These are phyloP conservation scores for Gnomoniopsis smithogilvyi DNA, from an alignment of 2,329 filamentous ascomycete genomes.

Conservation along the genomic window DNA sequence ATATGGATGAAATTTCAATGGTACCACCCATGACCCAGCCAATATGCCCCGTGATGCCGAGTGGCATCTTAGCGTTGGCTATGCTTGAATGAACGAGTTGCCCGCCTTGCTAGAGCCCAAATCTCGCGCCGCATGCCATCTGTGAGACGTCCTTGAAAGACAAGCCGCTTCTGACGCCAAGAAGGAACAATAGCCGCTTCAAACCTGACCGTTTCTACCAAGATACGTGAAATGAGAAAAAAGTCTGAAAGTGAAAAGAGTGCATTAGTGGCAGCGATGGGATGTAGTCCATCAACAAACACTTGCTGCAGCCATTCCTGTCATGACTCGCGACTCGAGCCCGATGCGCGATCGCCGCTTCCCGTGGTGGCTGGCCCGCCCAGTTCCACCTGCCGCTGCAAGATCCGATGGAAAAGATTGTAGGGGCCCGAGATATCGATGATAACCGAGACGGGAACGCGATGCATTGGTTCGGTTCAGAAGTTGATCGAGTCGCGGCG, in stretches of 20 bases:
- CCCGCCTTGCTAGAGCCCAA: neutral
- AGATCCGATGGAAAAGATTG: neutral
- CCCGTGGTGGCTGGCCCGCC: neutral
- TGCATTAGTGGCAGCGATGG: neutral
- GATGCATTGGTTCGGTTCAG: neutral
- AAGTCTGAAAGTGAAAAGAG: neutral
- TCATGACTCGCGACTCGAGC: constrained; percentile 13
- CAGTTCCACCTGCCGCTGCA: constrained; percentile 8
- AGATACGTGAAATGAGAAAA: neutral
- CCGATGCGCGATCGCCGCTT: neutral
- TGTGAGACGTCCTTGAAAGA: neutral
- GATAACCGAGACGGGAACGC: neutral
- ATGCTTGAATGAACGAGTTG: neutral
- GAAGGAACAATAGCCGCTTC: neutral
- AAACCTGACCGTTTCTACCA: neutral
- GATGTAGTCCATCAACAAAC: neutral
- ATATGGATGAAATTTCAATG: neutral
- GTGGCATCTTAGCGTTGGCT: neutral
- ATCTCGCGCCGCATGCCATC: neutral
- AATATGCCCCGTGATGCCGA: neutral
- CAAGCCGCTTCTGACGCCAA: neutral
- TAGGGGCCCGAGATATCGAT: neutral
- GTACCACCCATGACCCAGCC: neutral
- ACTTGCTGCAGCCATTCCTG: neutral
- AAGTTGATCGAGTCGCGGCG: constrained; percentile 1